Base-by-base conservation (phyloP, 441 rosid genomes). In the Erodium chrysanthum region DNA sequence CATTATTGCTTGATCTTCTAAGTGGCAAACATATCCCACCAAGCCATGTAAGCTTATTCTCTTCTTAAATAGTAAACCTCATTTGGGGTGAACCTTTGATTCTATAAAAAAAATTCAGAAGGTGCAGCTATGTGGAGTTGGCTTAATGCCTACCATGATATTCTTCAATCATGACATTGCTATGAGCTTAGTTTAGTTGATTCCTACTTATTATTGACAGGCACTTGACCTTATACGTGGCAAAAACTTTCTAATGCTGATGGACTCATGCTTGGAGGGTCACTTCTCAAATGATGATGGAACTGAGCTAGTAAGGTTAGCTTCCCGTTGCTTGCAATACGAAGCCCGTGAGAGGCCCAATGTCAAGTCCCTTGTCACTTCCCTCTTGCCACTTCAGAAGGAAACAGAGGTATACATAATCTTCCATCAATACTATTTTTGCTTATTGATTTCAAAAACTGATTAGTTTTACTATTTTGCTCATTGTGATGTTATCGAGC, bases 271-370 rank as follows among this genome's bases (percentile, higher is more conserved):
- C 72, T 81, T 92, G 48, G 93, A 88, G 21, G 97, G 96, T 68
- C 95, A 91, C 73, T 89, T 91, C 82, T 91, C 97, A 63, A 93
- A 85, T 54, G 95, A 91, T 70, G 97, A 93, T 78, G 96, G 98
- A 81, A 89, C 97, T 14, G 97, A 93, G 66, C 64, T 93, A 72
- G 90, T 93, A 68, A 84, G 95, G 8, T 76, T 93, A 79, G 98
- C 97, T 61, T 85, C 97, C 6, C 92, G 97, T 48, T 93, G 98
- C 80, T 81, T 93, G 76, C 97, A 91, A 77, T 86, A 85, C 68
- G 98, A 93, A 80, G 79, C 96, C 75, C 97, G 97, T 65, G 97
- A 93, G 78, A 88, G 98, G 86, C 97, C 98, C 15, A 89, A 89
- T 70, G 87, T 86, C 9, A 93, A 89, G 76, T 84, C 97, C 79